Conservation (phyloP, 768 basidiomycete genomes). For the Phaffia australis region DNA sequence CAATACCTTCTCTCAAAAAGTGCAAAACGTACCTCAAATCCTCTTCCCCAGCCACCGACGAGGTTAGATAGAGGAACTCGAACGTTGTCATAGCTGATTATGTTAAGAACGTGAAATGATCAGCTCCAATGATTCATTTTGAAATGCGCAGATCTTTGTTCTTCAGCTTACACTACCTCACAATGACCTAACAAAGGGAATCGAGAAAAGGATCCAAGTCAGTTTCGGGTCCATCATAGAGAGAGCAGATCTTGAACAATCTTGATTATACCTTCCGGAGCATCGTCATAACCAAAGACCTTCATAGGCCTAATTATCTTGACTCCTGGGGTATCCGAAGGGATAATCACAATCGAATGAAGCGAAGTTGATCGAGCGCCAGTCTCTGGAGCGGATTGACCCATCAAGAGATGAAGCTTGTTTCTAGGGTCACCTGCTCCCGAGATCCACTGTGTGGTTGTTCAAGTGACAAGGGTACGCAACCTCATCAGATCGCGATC, state of each 20-base stretch:
- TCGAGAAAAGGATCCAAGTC: neutral
- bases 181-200: constrained; percentile 57
- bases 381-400: constrained; percentile 60
- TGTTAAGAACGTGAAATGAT: neutral
- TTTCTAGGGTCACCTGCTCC: constrained; percentile 90
- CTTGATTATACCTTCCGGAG: constrained; percentile 39
- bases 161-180: constrained; percentile 51
- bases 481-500: neutral
- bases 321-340: constrained; percentile 72
- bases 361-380: constrained; percentile 49
- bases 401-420: constrained; percentile 83
- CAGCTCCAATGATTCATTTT: too few relatives aligned
- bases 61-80: constrained; percentile 72
- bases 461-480: neutral
- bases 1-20: neutral
- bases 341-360: constrained; percentile 93
- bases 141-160: neutral
- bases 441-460: constrained; percentile 67
- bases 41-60: constrained; percentile 68
- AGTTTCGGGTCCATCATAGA: neutral
- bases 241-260: neutral
- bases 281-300: constrained; percentile 89
- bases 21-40: constrained; percentile 62
- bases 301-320: constrained; percentile 83
- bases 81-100: constrained; percentile 65